phyloP scores from a whole-genome alignment of 1,284 basidiomycete species.

The Irpex sp. region DNA sequence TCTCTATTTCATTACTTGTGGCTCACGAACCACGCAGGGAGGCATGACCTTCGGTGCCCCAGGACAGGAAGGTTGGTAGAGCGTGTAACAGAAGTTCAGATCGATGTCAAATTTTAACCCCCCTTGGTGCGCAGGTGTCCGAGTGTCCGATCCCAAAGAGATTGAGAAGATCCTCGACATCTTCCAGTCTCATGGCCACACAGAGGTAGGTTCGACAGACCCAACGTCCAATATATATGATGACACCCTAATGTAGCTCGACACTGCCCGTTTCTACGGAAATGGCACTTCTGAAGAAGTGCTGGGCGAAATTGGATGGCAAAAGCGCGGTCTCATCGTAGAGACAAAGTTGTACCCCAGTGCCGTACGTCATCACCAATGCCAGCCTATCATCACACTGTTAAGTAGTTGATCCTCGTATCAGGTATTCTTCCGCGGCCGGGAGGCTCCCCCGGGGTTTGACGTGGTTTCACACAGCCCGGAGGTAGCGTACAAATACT shows the following conservation, averaged over 20 bases:
- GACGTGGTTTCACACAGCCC: constrained; percentile 5
- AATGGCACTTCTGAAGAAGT: constrained; percentile 48
- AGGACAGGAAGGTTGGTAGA: constrained; percentile 32
- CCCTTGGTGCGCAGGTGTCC: constrained; percentile 27
- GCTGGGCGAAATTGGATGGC: constrained; percentile 34
- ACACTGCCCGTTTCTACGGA: constrained; percentile 50
- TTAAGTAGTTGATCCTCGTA: background rate
- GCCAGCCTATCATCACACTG: background rate
- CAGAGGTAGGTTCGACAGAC: constrained; percentile 28
- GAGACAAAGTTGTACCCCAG: constrained; percentile 33
- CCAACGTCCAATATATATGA: background rate
- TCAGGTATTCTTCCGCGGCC: background rate
- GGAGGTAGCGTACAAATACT: constrained; percentile 1
- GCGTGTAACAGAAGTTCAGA: background rate
- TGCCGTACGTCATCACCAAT: constrained; percentile 8
- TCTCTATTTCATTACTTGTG: too few relatives aligned
- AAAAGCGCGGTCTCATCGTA: constrained; percentile 41
- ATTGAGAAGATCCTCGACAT: constrained; percentile 52
- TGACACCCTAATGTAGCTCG: constrained; percentile 31
- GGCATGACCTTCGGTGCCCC: constrained; percentile 45
- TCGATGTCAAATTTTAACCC: background rate
- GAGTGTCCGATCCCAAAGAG: constrained; percentile 48
- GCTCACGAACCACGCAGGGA: constrained; percentile 26
- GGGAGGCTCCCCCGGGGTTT: background rate
- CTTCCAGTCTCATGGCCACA: constrained; percentile 56